Evolutionary conservation across 176 grass and related monocot species (phyloP), one percentile per base, ranked within the genome.

Genomic region (Ananas comosus): DNA sequence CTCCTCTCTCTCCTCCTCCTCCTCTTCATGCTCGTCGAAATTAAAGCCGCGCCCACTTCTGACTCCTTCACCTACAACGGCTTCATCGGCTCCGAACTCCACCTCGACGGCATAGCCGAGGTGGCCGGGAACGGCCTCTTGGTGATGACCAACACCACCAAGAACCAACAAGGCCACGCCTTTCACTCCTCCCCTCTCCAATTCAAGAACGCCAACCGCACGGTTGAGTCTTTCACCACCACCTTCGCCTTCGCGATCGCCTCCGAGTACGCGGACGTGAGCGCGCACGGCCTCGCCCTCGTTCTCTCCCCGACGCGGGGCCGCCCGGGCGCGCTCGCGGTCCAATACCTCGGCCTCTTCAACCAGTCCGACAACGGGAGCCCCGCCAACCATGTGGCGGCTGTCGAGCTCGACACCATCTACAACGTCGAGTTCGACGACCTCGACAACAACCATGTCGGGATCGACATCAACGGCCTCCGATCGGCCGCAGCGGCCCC

Each of bases 111-210:
- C 12, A 70, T 67, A 27, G 86, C 86, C 2, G 0, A 10, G 23
- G 66, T 94, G 5, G 80, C 68, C 9, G 2, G 70, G 11, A 22
- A 42, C 3, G 87, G 87, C 24, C 84, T 90, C 51, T 74, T 96
- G 10, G 73, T 73, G 67, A 70, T 94, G 48, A 89, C 90, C 78
- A 82, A 89, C 71, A 79, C 72, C 71, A 90, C 83, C 1, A 49
- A 48, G 21, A 51, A 87, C 27, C 61, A 48, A 4, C 67, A 9
- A 0, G 85, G 85, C 27, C 85, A 88, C 1, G 77, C 77, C 11
- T 88, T 88, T 27, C 54, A 80, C 56, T 52, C 73, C 3, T 54
- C 54, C 9, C 73, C 78, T 17, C 13, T 85, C 51, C 61, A 10
- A 48, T 77, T 85, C 19, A 13, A 27, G 25, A 27, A 67, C 17